These are phyloP conservation scores for Cruciata laevipes DNA, from an alignment of 257 asterid species.

Conservation along the genomic window DNA sequence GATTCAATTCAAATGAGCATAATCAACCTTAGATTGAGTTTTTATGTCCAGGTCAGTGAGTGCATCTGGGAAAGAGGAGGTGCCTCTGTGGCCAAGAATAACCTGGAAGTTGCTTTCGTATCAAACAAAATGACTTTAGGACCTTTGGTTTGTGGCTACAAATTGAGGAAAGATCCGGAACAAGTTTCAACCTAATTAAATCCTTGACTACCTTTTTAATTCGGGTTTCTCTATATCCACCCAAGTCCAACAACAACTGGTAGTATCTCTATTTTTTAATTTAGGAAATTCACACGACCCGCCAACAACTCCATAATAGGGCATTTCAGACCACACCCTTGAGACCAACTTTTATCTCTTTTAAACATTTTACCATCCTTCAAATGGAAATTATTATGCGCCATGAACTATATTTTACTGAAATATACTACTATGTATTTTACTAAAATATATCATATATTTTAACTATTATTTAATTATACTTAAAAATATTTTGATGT, in stretches of 20 bases:
- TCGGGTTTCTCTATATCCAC: background rate
- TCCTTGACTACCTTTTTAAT: conserved; percentile 5
- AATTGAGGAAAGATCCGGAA: conserved; percentile 9
- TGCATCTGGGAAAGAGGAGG: background rate
- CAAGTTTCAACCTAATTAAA: background rate
- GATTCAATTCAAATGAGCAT: too few species aligned
- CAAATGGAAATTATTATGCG: too few species aligned
- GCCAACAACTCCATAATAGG: background rate
- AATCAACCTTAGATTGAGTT: background rate
- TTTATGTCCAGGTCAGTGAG: background rate
- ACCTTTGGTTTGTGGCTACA: conserved; percentile 31
- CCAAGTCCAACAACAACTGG: conserved; percentile 11
- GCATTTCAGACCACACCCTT: background rate
- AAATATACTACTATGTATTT: too few species aligned
- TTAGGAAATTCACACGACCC: conserved; percentile 4
- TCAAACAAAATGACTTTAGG: conserved; percentile 17
- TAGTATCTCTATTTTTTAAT: background rate
- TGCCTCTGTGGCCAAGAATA: conserved; percentile 27
- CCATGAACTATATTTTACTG: too few species aligned
- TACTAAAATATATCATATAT: too few species aligned
- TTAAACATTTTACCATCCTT: too few species aligned
- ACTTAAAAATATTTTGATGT: too few species aligned
- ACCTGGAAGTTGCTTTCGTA: conserved; percentile 32
- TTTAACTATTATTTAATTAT: too few species aligned
- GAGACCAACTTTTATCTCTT: background rate